Conservation (phyloP, 768 basidiomycete genomes). For the Rhizopogon rudus region DNA sequence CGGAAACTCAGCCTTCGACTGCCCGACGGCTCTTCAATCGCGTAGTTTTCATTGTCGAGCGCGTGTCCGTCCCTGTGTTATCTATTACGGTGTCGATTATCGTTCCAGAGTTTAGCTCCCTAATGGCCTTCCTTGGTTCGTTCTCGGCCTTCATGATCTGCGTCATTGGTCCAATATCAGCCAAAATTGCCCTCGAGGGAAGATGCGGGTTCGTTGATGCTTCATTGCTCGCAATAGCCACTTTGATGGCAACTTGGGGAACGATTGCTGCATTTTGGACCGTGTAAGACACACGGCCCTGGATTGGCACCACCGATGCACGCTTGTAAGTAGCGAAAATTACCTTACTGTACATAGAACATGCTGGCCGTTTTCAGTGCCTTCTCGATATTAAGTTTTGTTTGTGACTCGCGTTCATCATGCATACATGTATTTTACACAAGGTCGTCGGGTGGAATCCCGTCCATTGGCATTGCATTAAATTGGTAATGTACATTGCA, state of each 20-base stretch:
- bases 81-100: slow-evolving; percentile 68
- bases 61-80: slow-evolving; percentile 51
- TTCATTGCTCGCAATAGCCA: slow-evolving; percentile 43
- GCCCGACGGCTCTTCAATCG: slow-evolving; percentile 25
- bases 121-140: slow-evolving; percentile 91
- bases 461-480: background rate
- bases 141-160: slow-evolving; percentile 78
- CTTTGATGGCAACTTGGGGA: slow-evolving; percentile 74
- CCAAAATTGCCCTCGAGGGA: slow-evolving; percentile 57
- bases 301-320: too few relatives aligned
- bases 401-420: background rate
- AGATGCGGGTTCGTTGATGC: slow-evolving; percentile 49
- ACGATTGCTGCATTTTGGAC: slow-evolving; percentile 60
- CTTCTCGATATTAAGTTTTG: background rate
- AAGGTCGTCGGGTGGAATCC: too few relatives aligned
- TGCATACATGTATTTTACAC: background rate
- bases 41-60: slow-evolving; percentile 44
- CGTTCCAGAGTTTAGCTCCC: slow-evolving; percentile 73
- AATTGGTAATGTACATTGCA: background rate
- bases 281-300: slow-evolving; percentile 9
- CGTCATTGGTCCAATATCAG: slow-evolving; percentile 71
- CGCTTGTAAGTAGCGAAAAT: too few relatives aligned
- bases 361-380: too few relatives aligned
- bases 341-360: too few relatives aligned
- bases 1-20: slow-evolving; percentile 9